Percentiles rank a stretch among this genome's conserved stretches.
Conservation (phyloP, 1,139 yeast genomes). For the Hyphopichia khmerensis region DNA sequence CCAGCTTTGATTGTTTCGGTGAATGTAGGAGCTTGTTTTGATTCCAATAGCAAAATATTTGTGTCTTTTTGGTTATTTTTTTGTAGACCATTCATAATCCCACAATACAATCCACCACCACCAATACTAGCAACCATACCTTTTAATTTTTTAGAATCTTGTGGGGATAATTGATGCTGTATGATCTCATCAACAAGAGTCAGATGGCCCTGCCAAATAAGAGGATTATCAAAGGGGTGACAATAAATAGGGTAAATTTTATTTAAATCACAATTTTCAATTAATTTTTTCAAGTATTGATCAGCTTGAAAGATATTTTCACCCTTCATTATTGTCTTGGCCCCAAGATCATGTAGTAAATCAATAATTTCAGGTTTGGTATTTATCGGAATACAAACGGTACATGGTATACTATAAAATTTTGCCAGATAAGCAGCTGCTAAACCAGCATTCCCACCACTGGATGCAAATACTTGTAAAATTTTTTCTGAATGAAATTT, state of each 20-base stretch:
- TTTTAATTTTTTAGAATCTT: slow-evolving; percentile 19
- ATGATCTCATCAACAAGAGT: slow-evolving; percentile 32
- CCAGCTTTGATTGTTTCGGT: slow-evolving; percentile 28
- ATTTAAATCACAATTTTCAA: slow-evolving; percentile 16
- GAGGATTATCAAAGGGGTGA: slow-evolving; percentile 41
- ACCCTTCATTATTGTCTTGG: slow-evolving; percentile 32
- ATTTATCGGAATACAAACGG: slow-evolving; percentile 37
- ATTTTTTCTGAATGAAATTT: slow-evolving; percentile 12
- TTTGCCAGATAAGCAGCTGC: slow-evolving; percentile 42
- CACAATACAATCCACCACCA: slow-evolving; percentile 45
- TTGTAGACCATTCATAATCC: slow-evolving; percentile 31
- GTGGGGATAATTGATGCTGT: slow-evolving; percentile 16
- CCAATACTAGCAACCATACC: slow-evolving; percentile 45
- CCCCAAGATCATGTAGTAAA: slow-evolving; percentile 24
- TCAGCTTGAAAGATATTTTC: slow-evolving; percentile 40
- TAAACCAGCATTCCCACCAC: slow-evolving; percentile 49
- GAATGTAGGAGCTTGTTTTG: slow-evolving; percentile 40
- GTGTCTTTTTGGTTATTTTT: slow-evolving; percentile 17
- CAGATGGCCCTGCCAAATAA: slow-evolving; percentile 43
- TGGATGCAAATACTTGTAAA: slow-evolving; percentile 37
- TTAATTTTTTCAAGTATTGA: slow-evolving; percentile 19
- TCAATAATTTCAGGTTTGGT: slow-evolving; percentile 26
- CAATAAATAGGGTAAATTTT: slow-evolving; percentile 29
- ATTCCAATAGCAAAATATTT: slow-evolving; percentile 35
- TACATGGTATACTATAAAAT: slow-evolving; percentile 27